phyloP scores from a whole-genome alignment of 495 filamentous ascomycete genomes.

The Neurospora sp. region DNA sequence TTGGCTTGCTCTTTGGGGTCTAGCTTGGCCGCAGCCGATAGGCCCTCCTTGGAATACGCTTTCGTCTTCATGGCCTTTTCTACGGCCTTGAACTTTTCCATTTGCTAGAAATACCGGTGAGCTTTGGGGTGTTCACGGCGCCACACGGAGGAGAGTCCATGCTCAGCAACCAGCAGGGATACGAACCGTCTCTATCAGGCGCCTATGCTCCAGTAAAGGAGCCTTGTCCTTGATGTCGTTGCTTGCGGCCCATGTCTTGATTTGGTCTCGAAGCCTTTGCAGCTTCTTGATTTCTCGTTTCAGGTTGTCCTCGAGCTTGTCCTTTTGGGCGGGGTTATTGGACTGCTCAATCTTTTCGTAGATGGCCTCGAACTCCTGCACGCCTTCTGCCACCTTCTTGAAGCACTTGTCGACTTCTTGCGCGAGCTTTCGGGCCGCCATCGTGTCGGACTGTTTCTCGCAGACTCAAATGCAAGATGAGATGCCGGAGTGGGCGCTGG shows the following conservation, averaged over 20 bases:
- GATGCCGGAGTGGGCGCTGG: slow-evolving; percentile 2
- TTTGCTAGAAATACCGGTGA: slow-evolving; percentile 57
- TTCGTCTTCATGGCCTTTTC: slow-evolving; percentile 99
- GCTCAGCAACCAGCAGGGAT: background rate
- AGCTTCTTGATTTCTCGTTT: slow-evolving; percentile 99
- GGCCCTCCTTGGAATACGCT: slow-evolving; percentile 95
- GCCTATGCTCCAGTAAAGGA: slow-evolving; percentile 83
- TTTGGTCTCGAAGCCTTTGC: slow-evolving; percentile 91
- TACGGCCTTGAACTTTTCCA: slow-evolving; percentile 99
- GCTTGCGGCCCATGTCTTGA: slow-evolving; percentile 94
- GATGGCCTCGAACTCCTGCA: slow-evolving; percentile 82
- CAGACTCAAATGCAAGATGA: slow-evolving; percentile 4
- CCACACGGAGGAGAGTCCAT: background rate
- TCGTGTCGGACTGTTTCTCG: slow-evolving; percentile 30
- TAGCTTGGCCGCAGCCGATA: slow-evolving; percentile 80
- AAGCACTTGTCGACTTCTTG: slow-evolving; percentile 98
- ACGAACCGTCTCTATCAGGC: slow-evolving; percentile 87
- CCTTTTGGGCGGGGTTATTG: slow-evolving; percentile 87
- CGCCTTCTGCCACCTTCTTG: slow-evolving; percentile 90
- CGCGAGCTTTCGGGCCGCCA: slow-evolving; percentile 90
- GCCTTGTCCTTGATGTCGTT: slow-evolving; percentile 99
- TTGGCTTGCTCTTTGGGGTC: slow-evolving; percentile 95
- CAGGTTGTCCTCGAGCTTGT: slow-evolving; percentile 92
- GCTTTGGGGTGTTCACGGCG: slow-evolving; percentile 4
- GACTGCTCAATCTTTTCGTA: slow-evolving; percentile 92